phyloP scores from a whole-genome alignment of 2,329 filamentous ascomycete species.

The Scedosporium minutisporum region DNA sequence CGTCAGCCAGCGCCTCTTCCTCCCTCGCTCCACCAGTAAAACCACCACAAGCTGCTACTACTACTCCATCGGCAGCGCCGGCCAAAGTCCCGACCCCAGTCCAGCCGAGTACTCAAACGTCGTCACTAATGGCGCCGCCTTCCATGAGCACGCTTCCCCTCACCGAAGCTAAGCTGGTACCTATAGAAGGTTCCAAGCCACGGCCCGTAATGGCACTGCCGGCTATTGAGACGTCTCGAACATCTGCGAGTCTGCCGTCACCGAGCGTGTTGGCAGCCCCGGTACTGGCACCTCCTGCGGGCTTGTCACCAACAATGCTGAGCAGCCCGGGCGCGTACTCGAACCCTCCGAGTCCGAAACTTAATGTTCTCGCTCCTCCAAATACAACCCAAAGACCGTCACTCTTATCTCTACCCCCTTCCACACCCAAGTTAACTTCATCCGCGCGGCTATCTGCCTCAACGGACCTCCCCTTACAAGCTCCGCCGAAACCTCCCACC shows the following conservation, averaged over 20 bases:
- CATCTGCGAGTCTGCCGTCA: conserved; percentile 14
- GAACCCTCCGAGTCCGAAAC: conserved; percentile 26
- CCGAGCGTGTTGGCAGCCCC: conserved; percentile 26
- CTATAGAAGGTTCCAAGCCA: conserved; percentile 3
- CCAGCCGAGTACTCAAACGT: conserved; percentile 2
- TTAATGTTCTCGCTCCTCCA: conserved; percentile 34
- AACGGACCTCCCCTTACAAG: not conserved
- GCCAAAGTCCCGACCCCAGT: not conserved
- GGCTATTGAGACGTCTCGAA: conserved; percentile 4
- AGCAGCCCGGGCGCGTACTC: conserved; percentile 6
- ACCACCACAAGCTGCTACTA: not conserved
- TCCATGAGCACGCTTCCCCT: not conserved
- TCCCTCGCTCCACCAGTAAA: not conserved
- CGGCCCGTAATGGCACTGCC: conserved; percentile 1
- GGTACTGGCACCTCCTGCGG: conserved; percentile 25
- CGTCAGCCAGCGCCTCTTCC: not conserved
- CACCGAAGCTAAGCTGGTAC: not conserved
- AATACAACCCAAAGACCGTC: conserved; percentile 28
- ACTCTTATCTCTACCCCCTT: conserved; percentile 24
- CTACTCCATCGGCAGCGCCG: not conserved
- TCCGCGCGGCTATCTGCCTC: not conserved
- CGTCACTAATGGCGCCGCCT: conserved; percentile 7
- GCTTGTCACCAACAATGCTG: conserved; percentile 16
- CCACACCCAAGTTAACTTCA: not conserved
- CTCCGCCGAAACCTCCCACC: not conserved